These are phyloP conservation scores for Colletotrichum sp. DNA, from an alignment of 2,329 filamentous ascomycete genomes.

Conservation along the genomic window DNA sequence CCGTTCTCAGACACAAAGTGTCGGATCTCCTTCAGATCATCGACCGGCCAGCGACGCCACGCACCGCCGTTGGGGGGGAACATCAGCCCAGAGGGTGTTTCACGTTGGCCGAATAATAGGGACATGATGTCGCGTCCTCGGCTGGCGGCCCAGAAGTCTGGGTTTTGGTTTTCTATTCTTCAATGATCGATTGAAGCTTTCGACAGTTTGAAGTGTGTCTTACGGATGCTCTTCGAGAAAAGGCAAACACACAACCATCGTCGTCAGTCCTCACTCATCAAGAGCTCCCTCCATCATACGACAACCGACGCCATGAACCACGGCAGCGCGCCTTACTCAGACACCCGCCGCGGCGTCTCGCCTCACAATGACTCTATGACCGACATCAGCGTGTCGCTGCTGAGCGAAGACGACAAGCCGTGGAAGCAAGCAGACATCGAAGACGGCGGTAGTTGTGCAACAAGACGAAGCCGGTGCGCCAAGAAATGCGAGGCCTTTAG, in stretches of 20 bases:
- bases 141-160: background rate
- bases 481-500: background rate
- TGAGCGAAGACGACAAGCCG: background rate
- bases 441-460: background rate
- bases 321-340: background rate
- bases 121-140: background rate
- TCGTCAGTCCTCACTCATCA: background rate
- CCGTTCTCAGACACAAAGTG: conserved; percentile 15
- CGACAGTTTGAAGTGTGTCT: too few species aligned
- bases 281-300: too few species aligned
- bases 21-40: conserved; percentile 12
- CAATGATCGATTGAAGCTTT: background rate
- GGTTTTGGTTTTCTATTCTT: background rate
- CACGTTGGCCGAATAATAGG: background rate
- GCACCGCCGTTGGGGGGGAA: background rate
- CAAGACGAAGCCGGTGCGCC: background rate
- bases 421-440: conserved; percentile 12
- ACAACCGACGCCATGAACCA: background rate
- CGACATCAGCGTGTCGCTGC: conserved; percentile 12
- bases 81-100: conserved; percentile 3
- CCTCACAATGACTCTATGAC: conserved; percentile 5
- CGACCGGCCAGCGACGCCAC: background rate
- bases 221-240: background rate
- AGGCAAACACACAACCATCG: background rate
- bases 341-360: background rate